Evolutionary conservation across 2,329 filamentous ascomycete species (phyloP).

Genomic region (Fusarium buxicola): DNA sequence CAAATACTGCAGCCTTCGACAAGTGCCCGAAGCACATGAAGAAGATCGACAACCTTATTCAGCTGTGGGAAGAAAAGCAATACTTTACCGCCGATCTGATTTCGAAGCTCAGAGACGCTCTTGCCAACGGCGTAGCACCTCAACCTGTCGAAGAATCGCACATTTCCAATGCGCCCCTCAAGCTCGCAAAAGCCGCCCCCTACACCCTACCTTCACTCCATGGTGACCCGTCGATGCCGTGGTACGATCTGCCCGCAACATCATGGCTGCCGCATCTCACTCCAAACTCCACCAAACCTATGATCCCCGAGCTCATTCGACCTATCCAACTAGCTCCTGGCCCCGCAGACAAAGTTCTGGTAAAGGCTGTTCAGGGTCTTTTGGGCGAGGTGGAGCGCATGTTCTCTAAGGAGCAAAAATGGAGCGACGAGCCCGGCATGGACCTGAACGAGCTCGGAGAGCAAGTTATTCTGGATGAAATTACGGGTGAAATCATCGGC

Average conservation of each 20-base stretch:
- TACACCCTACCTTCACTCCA: constrained; percentile 81
- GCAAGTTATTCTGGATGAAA: constrained; percentile 70
- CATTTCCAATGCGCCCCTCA: constrained; percentile 44
- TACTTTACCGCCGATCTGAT: constrained; percentile 70
- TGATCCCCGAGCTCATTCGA: constrained; percentile 76
- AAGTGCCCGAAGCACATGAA: constrained; percentile 73
- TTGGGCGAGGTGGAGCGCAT: constrained; percentile 77
- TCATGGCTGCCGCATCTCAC: constrained; percentile 84
- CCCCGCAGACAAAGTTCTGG: constrained; percentile 74
- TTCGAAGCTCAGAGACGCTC: constrained; percentile 68
- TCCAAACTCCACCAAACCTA: constrained; percentile 79
- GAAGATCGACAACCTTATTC: constrained; percentile 73
- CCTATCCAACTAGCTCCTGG: constrained; percentile 77
- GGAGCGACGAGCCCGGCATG: constrained; percentile 61
- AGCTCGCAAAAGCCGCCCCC: constrained; percentile 67
- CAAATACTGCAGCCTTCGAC: constrained; percentile 66
- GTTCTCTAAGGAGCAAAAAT: constrained; percentile 65
- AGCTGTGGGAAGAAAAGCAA: constrained; percentile 75
- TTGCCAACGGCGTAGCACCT: constrained; percentile 56
- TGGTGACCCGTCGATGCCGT: constrained; percentile 78
- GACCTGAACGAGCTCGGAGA: constrained; percentile 84
- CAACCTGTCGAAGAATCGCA: constrained; percentile 34
- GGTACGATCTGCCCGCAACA: constrained; percentile 84
- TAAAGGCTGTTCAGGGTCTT: constrained; percentile 75
- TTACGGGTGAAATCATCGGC: constrained; percentile 71